Evolutionary conservation across 108 stramenopile genomes (phyloP).

Genomic region (Epithemia pelagica): DNA sequence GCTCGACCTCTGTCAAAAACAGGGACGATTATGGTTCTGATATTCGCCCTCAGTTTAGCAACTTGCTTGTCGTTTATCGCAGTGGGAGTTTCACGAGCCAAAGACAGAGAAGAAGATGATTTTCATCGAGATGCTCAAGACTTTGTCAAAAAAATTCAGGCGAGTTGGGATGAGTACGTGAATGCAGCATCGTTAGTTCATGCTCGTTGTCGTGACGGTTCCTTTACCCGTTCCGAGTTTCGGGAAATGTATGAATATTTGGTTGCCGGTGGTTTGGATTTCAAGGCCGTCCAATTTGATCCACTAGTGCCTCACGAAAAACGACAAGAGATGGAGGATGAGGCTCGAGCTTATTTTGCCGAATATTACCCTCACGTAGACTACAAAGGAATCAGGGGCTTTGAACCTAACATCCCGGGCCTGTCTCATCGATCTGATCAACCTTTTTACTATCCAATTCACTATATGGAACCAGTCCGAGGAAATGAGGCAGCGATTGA

Average conservation of each 20-base stretch:
- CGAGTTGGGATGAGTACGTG: conserved; percentile 27
- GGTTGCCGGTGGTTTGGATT: conserved; percentile 14
- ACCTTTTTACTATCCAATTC: conserved; percentile 35
- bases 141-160: conserved; percentile 15
- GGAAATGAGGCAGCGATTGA: conserved; percentile 47
- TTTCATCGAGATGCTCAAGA: conserved; percentile 24
- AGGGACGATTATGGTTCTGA: conserved; percentile 5
- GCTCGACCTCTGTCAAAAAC: too few relatives aligned
- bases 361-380: conserved; percentile 19
- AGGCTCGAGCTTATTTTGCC: conserved; percentile 19
- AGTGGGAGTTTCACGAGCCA: conserved; percentile 10
- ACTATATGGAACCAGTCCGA: conserved; percentile 37
- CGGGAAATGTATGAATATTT: conserved; percentile 34
- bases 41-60: conserved; percentile 10
- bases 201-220: conserved; percentile 16
- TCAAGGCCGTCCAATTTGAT: conserved; percentile 24
- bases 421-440: background rate
- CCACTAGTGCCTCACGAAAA: conserved; percentile 21
- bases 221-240: conserved; percentile 19
- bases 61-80: conserved; percentile 12
- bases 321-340: conserved; percentile 18
- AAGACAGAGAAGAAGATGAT: conserved; percentile 2
- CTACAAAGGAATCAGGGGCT: conserved; percentile 32
- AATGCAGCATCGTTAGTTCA: conserved; percentile 29
- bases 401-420: conserved; percentile 3